Base-by-base conservation (phyloP, 2,329 filamentous ascomycete species). In the Calonectria hongkongensis region DNA sequence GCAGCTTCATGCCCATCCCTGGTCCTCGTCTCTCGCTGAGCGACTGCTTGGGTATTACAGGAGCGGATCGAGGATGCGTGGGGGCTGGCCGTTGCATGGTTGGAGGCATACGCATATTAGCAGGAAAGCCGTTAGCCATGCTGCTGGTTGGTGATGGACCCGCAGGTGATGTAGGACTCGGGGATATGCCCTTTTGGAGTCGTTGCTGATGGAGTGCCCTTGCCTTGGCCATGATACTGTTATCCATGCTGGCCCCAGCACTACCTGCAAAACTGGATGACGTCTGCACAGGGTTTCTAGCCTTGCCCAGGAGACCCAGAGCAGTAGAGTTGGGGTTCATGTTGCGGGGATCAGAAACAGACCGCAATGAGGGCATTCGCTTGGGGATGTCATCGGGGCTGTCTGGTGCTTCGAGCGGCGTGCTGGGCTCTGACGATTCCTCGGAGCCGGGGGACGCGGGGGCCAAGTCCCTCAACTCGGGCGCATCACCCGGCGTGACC, bases 241-340 rank as follows among this genome's bases (percentile, higher is more conserved):
- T 85, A 66, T 85, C 82, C 75, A 85, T 81, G 25, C 80, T 75
- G 39, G 81, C 80, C 58, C 79, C 78, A 47, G 79, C 71, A 65
- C 76, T 78, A 15, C 81, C 81, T 25, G 80, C 79, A 67, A 85
- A 82, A 66, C 82, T 82, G 27, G 84, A 82, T 5, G 86, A 80
- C 13, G 85, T 80, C 16, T 85, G 84, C 25, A 85, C 81, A 3
- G 90, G 91, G 62, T 89, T 87, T 71, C 91, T 87, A 5, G 90
- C 91, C 76, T 86, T 90, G 83, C 93, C 95, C 79, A 98, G 86
- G 71, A 94, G 90, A 48, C 95, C 95, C 4, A 96, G 87, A 48
- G 94, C 92, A 33, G 94, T 97, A n/a, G 95, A 98, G n/a, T 92
- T 95, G 8, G 93, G 86, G 69, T 91, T 94, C 91, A 98, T 95